A percentile compares a stretch with the other conserved stretches of the same genome.
Evolutionary conservation across 495 filamentous ascomycete genomes (phyloP).

Genomic region (Usnea hakonensis): DNA sequence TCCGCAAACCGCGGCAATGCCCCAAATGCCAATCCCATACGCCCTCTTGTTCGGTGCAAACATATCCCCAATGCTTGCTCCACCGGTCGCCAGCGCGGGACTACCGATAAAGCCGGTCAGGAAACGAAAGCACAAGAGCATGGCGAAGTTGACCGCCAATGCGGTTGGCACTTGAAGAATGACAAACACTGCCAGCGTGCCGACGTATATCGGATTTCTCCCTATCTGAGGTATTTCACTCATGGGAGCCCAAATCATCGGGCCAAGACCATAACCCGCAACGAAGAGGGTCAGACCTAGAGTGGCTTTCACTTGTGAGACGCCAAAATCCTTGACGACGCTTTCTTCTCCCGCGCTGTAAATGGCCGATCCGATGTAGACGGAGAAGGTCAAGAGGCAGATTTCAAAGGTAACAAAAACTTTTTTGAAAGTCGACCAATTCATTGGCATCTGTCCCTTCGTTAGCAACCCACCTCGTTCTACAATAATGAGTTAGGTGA

Average conservation of each 20-base stretch:
- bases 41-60: constrained; percentile 20
- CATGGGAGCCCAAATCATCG: constrained; percentile 28
- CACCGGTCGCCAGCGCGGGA: constrained; percentile 30
- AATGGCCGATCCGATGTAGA: constrained; percentile 33
- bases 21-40: constrained; percentile 27
- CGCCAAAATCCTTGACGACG: constrained; percentile 28
- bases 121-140: constrained; percentile 28
- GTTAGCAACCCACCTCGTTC: constrained; percentile 13
- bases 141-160: constrained; percentile 30
- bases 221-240: constrained; percentile 28
- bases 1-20: constrained; percentile 31
- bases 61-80: constrained; percentile 30
- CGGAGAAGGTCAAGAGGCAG: constrained; percentile 24
- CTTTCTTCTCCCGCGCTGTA: constrained; percentile 25
- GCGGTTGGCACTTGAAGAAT: constrained; percentile 27
- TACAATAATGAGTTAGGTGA: not conserved
- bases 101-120: constrained; percentile 31
- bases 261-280: constrained; percentile 33
- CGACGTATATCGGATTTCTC: constrained; percentile 29
- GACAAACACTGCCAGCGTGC: constrained; percentile 28
- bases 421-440: constrained; percentile 37
- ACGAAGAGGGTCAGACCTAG: constrained; percentile 34
- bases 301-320: constrained; percentile 27
- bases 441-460: constrained; percentile 32
- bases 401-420: constrained; percentile 39